Base-by-base conservation (phyloP, 371 early-diverging fungal genomes). In the Mortierella sp. region DNA sequence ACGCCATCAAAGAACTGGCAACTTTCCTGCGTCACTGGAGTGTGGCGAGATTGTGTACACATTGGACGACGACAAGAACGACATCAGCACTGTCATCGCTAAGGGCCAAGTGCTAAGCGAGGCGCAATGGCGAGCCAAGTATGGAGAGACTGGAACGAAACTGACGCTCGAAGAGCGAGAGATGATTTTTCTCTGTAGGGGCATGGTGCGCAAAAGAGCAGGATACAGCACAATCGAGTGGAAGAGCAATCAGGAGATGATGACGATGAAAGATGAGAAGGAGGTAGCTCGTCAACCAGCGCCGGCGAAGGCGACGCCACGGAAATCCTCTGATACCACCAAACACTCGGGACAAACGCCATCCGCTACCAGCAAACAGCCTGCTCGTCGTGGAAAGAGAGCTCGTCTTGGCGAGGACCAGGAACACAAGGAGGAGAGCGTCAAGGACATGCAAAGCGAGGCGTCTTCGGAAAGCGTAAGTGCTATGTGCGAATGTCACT, bases 61-160 rank as follows among this genome's bases (percentile, higher is more conserved):
- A 4, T 88, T 89, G 38, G 90, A 89, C 24, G 90, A 90, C n/a
- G 91, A 91, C 60, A 58, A 88, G 74, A 84, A 91, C 50, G 81
- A 80, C 7, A 80, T 88, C 44, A 86, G 76, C 31, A 89, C 87
- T 52, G 88, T 91, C 21, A 72, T 85, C 7, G 90, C 80, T 0
- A 88, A 89, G 45, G 84, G 88, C 31, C 73, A 75, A 2, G 89
- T 91, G 3, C 54, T 89, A 58, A 78, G 83, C n/a, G 76, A 81
- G 31, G 2, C 60, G 21, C 80, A 77, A 38, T 88, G 81, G 80
- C 73, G 58, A n/a, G 44, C 44, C 42, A 55, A 42, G 21, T 76
- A 45, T 47, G 80, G 82, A 13, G 38, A 72, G n/a, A n/a, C 34
- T 5, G 58, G 79, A 45, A 73, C 60, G 2, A 48, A n/a, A 13